Conservation (phyloP, 352 stramenopile species). For the Phytopythium mirpurense region DNA sequence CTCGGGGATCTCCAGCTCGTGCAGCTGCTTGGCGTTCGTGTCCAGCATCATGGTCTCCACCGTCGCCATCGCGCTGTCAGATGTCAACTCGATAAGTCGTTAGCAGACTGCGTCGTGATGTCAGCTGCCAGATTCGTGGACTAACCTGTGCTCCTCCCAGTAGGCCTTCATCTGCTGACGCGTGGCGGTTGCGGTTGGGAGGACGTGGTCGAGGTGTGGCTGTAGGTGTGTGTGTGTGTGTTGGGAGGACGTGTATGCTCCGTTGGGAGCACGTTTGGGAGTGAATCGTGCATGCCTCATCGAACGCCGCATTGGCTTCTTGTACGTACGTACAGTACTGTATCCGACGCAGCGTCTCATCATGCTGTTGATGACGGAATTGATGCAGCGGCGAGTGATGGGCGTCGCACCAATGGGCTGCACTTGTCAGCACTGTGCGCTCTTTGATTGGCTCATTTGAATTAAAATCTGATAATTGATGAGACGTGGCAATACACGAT, state of each 20-base stretch:
- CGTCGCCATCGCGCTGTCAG: constrained; percentile 25
- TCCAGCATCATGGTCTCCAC: constrained; percentile 86
- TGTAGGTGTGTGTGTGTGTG: no score
- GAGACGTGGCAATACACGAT: neutral
- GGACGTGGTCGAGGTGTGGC: no score
- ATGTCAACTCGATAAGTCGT: neutral
- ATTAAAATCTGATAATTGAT: neutral
- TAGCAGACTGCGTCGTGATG: neutral
- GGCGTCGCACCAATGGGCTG: neutral
- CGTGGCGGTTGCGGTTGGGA: no score
- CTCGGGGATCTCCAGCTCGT: constrained; percentile 73
- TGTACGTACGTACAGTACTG: no score
- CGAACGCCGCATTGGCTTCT: no score
- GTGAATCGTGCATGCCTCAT: no score
- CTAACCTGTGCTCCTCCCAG: constrained; percentile 64
- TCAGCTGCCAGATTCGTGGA: neutral
- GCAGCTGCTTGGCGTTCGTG: constrained; percentile 66
- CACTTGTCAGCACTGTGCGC: no score
- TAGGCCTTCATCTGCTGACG: constrained; percentile 77
- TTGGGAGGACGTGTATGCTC: no score
- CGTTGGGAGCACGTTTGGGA: neutral
- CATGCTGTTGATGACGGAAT: neutral
- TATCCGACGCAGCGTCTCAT: no score
- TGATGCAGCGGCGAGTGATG: neutral
- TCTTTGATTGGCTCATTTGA: neutral